Evolutionary conservation across 257 asterid species (phyloP).

Genomic region (Lithospermum erythrorhizon): DNA sequence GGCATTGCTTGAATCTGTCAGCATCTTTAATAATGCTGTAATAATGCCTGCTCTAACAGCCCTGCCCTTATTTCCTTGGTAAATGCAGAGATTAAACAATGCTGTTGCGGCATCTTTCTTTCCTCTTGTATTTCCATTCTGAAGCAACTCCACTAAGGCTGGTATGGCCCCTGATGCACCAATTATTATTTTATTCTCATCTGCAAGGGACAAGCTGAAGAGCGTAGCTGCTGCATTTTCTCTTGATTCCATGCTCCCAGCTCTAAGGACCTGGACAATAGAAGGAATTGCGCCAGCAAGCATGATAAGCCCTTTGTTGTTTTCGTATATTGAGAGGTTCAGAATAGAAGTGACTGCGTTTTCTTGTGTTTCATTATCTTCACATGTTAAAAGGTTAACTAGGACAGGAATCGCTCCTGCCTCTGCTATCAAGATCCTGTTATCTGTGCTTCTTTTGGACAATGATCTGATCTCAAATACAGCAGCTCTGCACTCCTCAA

Average conservation of each 20-base stretch:
- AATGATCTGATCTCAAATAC: constrained; percentile 72
- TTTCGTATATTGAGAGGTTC: constrained; percentile 70
- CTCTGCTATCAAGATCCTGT: constrained; percentile 76
- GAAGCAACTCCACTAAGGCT: constrained; percentile 71
- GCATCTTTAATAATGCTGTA: constrained; percentile 54
- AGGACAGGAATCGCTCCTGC: constrained; percentile 85
- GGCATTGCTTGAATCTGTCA: constrained; percentile 49
- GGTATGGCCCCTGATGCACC: constrained; percentile 94
- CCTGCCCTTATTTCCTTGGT: constrained; percentile 85
- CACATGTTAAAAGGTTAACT: constrained; percentile 56
- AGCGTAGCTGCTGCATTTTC: constrained; percentile 95
- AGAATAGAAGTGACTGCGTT: constrained; percentile 79
- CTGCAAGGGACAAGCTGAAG: constrained; percentile 71
- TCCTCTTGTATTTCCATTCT: constrained; percentile 64
- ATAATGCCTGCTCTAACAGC: constrained; percentile 84
- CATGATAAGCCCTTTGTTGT: constrained; percentile 75
- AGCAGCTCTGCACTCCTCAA: constrained; percentile 56
- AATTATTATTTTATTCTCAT: constrained; percentile 75
- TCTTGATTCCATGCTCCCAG: constrained; percentile 83
- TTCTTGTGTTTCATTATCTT: constrained; percentile 58
- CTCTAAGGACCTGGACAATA: constrained; percentile 74
- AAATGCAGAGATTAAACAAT: constrained; percentile 71
- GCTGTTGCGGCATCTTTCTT: constrained; percentile 95
- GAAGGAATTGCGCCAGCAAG: constrained; percentile 86
- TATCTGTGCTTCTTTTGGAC: constrained; percentile 87